Percentiles rank a stretch among this genome's conserved stretches.
Evolutionary conservation across 2,329 filamentous ascomycete genomes (phyloP).

Genomic region (Fusarium newnesense): DNA sequence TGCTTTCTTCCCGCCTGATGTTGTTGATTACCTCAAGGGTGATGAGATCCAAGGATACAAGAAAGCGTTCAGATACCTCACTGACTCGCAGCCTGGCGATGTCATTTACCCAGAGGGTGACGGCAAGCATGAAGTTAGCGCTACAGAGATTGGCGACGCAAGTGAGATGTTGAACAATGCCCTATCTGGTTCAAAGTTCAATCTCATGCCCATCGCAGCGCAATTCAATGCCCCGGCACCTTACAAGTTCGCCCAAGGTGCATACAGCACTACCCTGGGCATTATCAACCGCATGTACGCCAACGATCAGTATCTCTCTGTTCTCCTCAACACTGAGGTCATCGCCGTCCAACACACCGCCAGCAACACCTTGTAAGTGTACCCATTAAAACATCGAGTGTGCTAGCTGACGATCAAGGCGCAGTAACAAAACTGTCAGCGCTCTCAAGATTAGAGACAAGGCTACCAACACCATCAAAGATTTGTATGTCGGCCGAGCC

Average conservation of each 20-base stretch:
- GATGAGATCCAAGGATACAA: not conserved
- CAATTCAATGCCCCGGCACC: slow-evolving; percentile 30
- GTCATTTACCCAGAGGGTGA: slow-evolving; percentile 11
- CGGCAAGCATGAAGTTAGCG: slow-evolving; percentile 11
- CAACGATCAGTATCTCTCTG: slow-evolving; percentile 27
- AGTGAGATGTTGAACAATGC: slow-evolving; percentile 8
- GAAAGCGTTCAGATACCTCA: slow-evolving; percentile 2
- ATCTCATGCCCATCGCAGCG: slow-evolving; percentile 29
- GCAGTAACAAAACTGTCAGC: slow-evolving; percentile 3
- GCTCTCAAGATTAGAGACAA: slow-evolving; percentile 26
- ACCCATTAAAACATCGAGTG: no score
- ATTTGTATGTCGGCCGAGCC: slow-evolving; percentile 14
- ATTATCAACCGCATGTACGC: slow-evolving; percentile 37
- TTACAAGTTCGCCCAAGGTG: slow-evolving; percentile 29
- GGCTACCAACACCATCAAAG: slow-evolving; percentile 6
- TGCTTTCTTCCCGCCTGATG: not conserved
- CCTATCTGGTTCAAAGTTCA: not conserved
- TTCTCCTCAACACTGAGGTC: slow-evolving; percentile 27
- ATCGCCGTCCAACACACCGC: slow-evolving; percentile 6
- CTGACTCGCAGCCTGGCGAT: slow-evolving; percentile 11
- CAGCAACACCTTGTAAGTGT: not conserved
- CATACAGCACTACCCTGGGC: slow-evolving; percentile 25
- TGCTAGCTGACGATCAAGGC: not conserved
- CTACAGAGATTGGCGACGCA: slow-evolving; percentile 1
- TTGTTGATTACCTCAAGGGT: not conserved